Evolutionary conservation across 1,284 basidiomycete species (phyloP).

Genomic region (Ustanciosporium gigantosporum): DNA sequence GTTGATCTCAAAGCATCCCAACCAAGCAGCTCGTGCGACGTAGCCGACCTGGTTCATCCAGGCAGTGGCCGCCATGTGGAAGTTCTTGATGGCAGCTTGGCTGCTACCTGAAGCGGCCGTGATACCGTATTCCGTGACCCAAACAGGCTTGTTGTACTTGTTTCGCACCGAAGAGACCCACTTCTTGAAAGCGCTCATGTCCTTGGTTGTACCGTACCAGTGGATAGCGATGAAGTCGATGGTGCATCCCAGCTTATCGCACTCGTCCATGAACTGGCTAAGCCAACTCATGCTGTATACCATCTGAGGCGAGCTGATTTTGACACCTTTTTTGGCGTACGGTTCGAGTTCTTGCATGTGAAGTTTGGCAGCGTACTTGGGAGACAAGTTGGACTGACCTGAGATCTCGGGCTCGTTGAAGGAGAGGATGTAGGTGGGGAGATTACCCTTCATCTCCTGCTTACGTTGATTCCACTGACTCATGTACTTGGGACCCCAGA

Average conservation of each 20-base stretch:
- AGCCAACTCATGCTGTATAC: constrained; percentile 56
- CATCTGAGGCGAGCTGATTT: constrained; percentile 57
- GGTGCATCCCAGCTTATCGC: constrained; percentile 49
- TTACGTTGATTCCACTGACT: constrained; percentile 45
- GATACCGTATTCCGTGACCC: constrained; percentile 59
- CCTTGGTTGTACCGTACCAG: constrained; percentile 56
- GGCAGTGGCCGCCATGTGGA: constrained; percentile 44
- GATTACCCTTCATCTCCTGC: constrained; percentile 36
- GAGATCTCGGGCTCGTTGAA: constrained; percentile 57
- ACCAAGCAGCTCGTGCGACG: constrained; percentile 55
- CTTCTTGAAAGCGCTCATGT: constrained; percentile 43
- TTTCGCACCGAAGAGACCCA: constrained; percentile 50
- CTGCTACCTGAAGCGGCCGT: constrained; percentile 43
- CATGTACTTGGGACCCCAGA: constrained; percentile 51
- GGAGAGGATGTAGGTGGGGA: constrained; percentile 40
- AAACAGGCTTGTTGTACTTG: constrained; percentile 48
- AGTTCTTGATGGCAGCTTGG: constrained; percentile 40
- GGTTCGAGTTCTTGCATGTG: constrained; percentile 55
- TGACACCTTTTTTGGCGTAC: constrained; percentile 51
- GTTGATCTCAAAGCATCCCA: constrained; percentile 52
- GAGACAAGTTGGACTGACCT: constrained; percentile 49
- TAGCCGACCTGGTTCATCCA: constrained; percentile 45
- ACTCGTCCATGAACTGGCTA: constrained; percentile 48
- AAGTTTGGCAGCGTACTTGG: constrained; percentile 44
- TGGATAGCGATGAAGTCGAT: constrained; percentile 58